phyloP scores from a whole-genome alignment of 1,284 basidiomycete genomes.

The Meripilus lineatus region DNA sequence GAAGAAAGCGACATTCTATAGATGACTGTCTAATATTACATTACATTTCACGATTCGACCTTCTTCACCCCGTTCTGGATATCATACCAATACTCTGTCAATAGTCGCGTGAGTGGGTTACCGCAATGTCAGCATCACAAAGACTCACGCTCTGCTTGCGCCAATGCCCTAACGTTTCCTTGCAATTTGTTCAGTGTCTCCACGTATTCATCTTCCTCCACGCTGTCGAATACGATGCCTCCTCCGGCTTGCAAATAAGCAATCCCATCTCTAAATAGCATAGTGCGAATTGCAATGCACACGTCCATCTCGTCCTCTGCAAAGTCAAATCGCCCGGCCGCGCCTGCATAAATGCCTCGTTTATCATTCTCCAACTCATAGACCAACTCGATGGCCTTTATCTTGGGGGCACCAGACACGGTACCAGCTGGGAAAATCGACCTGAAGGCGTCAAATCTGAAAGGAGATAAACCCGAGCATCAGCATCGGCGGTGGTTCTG shows the following conservation, averaged over 20 bases:
- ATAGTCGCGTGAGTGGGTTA: neutral
- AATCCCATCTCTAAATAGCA: conserved; percentile 92
- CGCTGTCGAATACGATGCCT: conserved; percentile 96
- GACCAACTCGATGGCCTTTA: conserved; percentile 96
- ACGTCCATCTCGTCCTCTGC: conserved; percentile 95
- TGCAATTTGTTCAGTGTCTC: conserved; percentile 96
- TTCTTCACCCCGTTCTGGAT: conserved; percentile 42
- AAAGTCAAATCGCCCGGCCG: conserved; percentile 96
- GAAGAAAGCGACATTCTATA: neutral
- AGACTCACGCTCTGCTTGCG: conserved; percentile 83
- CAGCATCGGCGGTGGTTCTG: neutral
- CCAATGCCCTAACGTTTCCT: conserved; percentile 83
- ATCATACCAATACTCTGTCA: conserved; percentile 63
- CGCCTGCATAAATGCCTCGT: conserved; percentile 95
- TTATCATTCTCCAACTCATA: conserved; percentile 85
- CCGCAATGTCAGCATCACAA: conserved; percentile 4
- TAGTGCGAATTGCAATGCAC: conserved; percentile 98
- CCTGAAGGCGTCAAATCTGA: conserved; percentile 95
- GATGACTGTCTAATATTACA: neutral
- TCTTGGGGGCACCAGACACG: conserved; percentile 98
- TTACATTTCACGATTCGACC: conserved; percentile 22
- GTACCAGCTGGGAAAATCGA: conserved; percentile 99
- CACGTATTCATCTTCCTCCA: conserved; percentile 95
- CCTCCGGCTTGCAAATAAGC: conserved; percentile 96
- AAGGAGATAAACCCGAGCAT: neutral